Evolutionary conservation across 306 rosid genomes (phyloP).

Genomic region (Mimosa pudica): DNA sequence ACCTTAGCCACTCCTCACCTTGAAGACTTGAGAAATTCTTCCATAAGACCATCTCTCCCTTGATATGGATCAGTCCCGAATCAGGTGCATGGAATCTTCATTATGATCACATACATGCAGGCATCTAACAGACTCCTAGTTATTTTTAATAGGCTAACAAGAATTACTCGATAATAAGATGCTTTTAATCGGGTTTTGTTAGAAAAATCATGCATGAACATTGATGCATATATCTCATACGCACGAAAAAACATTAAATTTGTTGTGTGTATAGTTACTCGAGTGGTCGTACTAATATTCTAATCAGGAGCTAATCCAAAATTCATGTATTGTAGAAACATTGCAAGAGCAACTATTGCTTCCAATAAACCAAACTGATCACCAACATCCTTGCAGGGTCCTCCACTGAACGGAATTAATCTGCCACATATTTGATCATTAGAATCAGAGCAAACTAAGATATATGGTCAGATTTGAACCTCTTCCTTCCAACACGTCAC

Average conservation of each 20-base stretch:
- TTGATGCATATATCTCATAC: constrained; percentile 13
- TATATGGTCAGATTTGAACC: constrained; percentile 5
- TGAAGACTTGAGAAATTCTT: no score
- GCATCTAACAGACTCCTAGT: background rate
- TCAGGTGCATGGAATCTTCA: no score
- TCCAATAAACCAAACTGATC: constrained; percentile 92
- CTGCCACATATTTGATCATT: constrained; percentile 50
- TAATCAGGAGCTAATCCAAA: constrained; percentile 86
- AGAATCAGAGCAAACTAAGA: constrained; percentile 30
- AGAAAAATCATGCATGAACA: background rate
- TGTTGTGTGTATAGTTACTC: constrained; percentile 96
- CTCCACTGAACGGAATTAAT: constrained; percentile 96
- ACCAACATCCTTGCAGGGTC: constrained; percentile 94
- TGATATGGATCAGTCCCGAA: no score
- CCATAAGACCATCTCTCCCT: no score
- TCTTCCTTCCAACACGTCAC: background rate
- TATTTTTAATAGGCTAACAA: background rate
- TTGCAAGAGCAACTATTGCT: constrained; percentile 76
- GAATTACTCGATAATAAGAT: background rate
- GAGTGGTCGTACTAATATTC: constrained; percentile 90
- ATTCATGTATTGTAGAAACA: constrained; percentile 76
- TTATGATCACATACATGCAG: no score
- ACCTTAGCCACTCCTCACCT: no score
- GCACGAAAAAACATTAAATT: constrained; percentile 52
- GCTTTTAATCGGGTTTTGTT: background rate